A percentile compares a stretch with the other conserved stretches of the same genome.
Evolutionary conservation across 2,329 filamentous ascomycete species (phyloP).

Genomic region (Pochonia chlamydosporia): DNA sequence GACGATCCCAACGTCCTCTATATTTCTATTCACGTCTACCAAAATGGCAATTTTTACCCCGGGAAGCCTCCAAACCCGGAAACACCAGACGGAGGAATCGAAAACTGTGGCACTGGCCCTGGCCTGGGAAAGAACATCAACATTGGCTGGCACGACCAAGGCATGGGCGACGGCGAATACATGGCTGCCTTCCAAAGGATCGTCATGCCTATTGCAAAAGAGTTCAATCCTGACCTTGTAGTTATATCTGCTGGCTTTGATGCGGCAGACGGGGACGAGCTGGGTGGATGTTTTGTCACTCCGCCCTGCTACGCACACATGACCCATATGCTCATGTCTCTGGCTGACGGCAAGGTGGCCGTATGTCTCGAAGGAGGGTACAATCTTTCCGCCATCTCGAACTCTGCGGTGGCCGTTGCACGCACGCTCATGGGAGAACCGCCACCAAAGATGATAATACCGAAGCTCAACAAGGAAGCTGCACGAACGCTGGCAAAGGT

Average conservation of each 20-base stretch:
- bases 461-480: conserved; percentile 53
- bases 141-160: conserved; percentile 61
- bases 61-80: conserved; percentile 51
- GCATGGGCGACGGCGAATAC: conserved; percentile 96
- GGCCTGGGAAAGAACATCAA: conserved; percentile 60
- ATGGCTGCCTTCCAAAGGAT: conserved; percentile 93
- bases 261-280: conserved; percentile 85
- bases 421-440: conserved; percentile 93
- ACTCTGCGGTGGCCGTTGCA: conserved; percentile 86
- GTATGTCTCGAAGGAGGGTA: conserved; percentile 96
- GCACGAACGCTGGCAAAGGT: conserved; percentile 52
- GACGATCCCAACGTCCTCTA: conserved; percentile 92
- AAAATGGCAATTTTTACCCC: conserved; percentile 81
- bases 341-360: conserved; percentile 82
- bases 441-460: conserved; percentile 56
- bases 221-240: conserved; percentile 91
- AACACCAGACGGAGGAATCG: conserved; percentile 55
- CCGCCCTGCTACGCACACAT: conserved; percentile 93
- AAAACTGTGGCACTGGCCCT: conserved; percentile 49
- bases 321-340: conserved; percentile 98
- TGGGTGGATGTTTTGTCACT: conserved; percentile 89
- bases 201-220: conserved; percentile 90
- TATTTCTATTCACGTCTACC: conserved; percentile 88
- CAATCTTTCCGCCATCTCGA: conserved; percentile 86
- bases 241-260: conserved; percentile 96